phyloP scores from a whole-genome alignment of 306 rosid genomes.

The Dalbergia oliveri region DNA sequence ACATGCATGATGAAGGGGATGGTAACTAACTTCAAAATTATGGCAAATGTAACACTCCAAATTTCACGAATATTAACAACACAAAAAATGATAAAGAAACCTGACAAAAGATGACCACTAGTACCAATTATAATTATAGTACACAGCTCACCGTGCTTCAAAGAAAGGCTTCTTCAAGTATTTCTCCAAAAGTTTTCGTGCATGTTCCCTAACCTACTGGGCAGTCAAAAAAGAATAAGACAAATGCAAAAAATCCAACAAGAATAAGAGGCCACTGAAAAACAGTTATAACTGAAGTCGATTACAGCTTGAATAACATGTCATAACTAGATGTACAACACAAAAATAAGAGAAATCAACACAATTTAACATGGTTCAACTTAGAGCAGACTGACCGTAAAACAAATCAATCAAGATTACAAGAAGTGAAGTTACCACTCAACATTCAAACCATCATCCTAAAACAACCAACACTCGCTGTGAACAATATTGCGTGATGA shows the following conservation, averaged over 20 bases:
- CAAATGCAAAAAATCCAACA: constrained; percentile 39
- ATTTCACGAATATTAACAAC: constrained; percentile 7
- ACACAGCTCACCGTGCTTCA: constrained; percentile 64
- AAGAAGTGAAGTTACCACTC: not conserved
- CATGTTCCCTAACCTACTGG: constrained; percentile 89
- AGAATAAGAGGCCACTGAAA: constrained; percentile 18
- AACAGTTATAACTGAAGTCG: not conserved
- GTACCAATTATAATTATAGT: constrained; percentile 23
- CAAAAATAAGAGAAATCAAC: constrained; percentile 1
- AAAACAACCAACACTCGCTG: not conserved
- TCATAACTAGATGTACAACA: not conserved
- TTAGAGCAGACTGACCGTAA: not conserved
- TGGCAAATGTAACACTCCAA: not conserved
- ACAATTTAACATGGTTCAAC: constrained; percentile 14
- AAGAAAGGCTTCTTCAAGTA: constrained; percentile 85
- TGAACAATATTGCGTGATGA: not conserved
- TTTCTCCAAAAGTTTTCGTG: constrained; percentile 92
- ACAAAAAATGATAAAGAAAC: not conserved
- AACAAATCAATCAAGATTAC: constrained; percentile 4
- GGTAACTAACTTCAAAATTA: not conserved
- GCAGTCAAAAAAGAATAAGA: constrained; percentile 33
- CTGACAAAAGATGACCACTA: constrained; percentile 21
- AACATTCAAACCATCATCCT: constrained; percentile 21
- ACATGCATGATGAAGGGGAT: not conserved
- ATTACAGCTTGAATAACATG: constrained; percentile 14